phyloP scores from a whole-genome alignment of 768 basidiomycete genomes.

The Hemileccinum impolitum region DNA sequence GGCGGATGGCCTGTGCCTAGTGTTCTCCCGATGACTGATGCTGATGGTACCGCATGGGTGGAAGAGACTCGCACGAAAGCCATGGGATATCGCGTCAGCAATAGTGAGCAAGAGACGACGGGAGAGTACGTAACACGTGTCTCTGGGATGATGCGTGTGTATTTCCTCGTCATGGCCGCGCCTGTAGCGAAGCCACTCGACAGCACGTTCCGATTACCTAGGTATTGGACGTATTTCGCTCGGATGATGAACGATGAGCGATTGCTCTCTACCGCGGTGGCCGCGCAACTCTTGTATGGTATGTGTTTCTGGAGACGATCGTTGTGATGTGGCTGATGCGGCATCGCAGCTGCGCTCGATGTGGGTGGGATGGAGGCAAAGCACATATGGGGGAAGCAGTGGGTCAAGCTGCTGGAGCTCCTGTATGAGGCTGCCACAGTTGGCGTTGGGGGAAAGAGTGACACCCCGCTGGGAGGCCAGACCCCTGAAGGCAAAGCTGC shows the following conservation, averaged over 20 bases:
- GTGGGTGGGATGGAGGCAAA: slow-evolving; percentile 62
- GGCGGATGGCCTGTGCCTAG: slow-evolving; percentile 86
- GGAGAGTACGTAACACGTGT: slow-evolving; percentile 66
- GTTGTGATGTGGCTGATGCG: slow-evolving; percentile 6
- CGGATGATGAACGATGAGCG: slow-evolving; percentile 52
- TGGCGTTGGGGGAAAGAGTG: slow-evolving; percentile 41
- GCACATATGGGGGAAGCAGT: slow-evolving; percentile 72
- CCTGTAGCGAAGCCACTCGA: slow-evolving; percentile 39
- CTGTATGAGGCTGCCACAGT: slow-evolving; percentile 61
- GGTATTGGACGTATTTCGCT: slow-evolving; percentile 72
- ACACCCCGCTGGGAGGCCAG: slow-evolving; percentile 51
- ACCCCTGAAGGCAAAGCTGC: slow-evolving; percentile 62
- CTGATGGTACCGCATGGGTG: slow-evolving; percentile 47
- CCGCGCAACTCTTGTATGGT: slow-evolving; percentile 70
- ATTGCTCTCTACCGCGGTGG: slow-evolving; percentile 55
- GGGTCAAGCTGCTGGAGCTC: slow-evolving; percentile 66
- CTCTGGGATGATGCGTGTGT: slow-evolving; percentile 80
- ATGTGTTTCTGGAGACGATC: slow-evolving; percentile 3
- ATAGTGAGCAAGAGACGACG: slow-evolving; percentile 47
- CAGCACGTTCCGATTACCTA: slow-evolving; percentile 54
- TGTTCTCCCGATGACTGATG: slow-evolving; percentile 50
- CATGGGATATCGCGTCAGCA: slow-evolving; percentile 52
- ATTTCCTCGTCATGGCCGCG: slow-evolving; percentile 63
- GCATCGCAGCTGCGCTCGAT: slow-evolving; percentile 58
- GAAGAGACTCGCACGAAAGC: slow-evolving; percentile 44